Base-by-base conservation (phyloP, 1,284 basidiomycete species). In the Rhodotorula sp. region DNA sequence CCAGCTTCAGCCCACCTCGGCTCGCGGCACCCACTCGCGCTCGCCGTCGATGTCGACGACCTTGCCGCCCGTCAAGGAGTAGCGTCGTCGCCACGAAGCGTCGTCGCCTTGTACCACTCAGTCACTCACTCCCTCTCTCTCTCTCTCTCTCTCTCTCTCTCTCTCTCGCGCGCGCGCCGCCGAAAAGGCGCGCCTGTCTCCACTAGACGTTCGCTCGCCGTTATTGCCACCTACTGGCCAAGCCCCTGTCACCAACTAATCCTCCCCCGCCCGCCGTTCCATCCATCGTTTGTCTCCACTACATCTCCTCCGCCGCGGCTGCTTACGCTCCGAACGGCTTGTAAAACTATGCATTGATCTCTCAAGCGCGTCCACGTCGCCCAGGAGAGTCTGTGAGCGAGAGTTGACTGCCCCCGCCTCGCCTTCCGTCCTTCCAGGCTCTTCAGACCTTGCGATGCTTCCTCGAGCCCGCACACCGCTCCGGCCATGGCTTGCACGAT, bases 41-140 rank as follows among this genome's bases (percentile, higher is more conserved):
- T 66, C 64, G 64, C 55, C 51, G 34, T 56, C 52, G 44, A 48
- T 51, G 24, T 27, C 58, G 44, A 60, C 57, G 20, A 49, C 52
- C 17, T 53, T 66, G 7, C 53, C 64, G 44, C 44, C 64, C 20
- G 58, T 66, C 53, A 61, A 66, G 46, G 64, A 66, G 58, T 36
- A 29, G 39, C 24, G n/a, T 8, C 39, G 57, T 17, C 48, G 8
- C 19, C 20, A 17, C 48, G 48, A 49, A 30, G 52, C 22, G 52
- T 30, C 30, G 52, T 53, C 53, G 3, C 5, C 9, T n/a, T 49
- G 48, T 49, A 49, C 32, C 17, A 34, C 53, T 55, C 30, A 13
- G 5, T 34, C 20, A 29, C 19, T 19, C 34, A 20, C 34, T 39
- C 19, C 7, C 46, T 46, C 36, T 47, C 5, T 46, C 22, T 4